These are phyloP conservation scores for Colletotrichum shisoi DNA, from an alignment of 2,329 filamentous ascomycete species.

Conservation along the genomic window DNA sequence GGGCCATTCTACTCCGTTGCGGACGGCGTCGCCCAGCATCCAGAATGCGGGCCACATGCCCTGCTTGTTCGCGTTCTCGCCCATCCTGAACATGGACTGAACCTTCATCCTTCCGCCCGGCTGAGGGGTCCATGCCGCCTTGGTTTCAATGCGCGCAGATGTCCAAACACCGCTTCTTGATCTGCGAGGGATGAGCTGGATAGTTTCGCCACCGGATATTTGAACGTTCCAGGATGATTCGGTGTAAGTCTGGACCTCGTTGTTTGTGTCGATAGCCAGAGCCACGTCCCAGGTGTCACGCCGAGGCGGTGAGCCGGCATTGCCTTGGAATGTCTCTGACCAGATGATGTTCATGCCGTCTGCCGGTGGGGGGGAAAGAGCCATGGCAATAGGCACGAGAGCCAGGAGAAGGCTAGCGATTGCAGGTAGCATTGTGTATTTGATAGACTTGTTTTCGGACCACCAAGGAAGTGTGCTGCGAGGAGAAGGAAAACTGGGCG, in stretches of 20 bases:
- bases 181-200: conserved; percentile 61
- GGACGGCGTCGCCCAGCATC: conserved; percentile 61
- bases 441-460: background rate
- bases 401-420: conserved; percentile 34
- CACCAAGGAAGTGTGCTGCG: background rate
- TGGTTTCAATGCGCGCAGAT: conserved; percentile 63
- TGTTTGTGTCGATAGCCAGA: conserved; percentile 57
- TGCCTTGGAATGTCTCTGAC: conserved; percentile 56
- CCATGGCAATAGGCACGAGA: conserved; percentile 43
- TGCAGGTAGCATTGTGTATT: conserved; percentile 12
- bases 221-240: conserved; percentile 58
- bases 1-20: conserved; percentile 61
- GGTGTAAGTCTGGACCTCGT: conserved; percentile 61
- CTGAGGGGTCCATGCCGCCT: conserved; percentile 56
- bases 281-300: conserved; percentile 55
- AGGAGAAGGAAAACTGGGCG: background rate
- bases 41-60: conserved; percentile 69
- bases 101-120: conserved; percentile 57
- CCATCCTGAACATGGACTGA: conserved; percentile 59
- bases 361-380: conserved; percentile 51
- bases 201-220: conserved; percentile 57
- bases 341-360: conserved; percentile 55
- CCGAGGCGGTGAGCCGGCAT: conserved; percentile 51
- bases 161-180: conserved; percentile 57
- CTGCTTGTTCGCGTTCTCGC: conserved; percentile 55